Base-by-base conservation (phyloP, 2,329 filamentous ascomycete species). In the Ophiosphaerella herpotricha region DNA sequence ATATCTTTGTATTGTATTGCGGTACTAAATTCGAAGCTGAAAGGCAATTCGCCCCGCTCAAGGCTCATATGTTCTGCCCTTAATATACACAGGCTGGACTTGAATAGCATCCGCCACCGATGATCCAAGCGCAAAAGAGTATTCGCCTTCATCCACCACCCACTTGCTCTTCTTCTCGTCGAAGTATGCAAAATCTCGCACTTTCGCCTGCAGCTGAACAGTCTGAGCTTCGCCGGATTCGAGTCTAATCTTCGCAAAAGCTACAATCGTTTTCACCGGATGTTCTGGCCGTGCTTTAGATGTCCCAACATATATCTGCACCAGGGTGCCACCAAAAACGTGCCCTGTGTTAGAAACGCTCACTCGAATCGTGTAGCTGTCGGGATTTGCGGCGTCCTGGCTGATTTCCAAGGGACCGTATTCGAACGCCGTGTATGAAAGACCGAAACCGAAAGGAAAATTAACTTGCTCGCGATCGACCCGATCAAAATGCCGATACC, bases 401-500 rank as follows among this genome's bases (percentile, higher is more conserved):
- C 14, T 18, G 14, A 43, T 14, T 13, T 24, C 31, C 7, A 43
- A 18, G 31, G 14, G 7, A 8, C 12, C 7, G 48, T 89, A 80
- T 7, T 80, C 73, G 66, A 91, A 93, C 1, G 73, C 81, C 0
- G 89, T 90, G 74, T 93, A 95, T 45, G 85, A 89, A 2, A 96
- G 79, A 0, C 91, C 91, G 49, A 85, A 90, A 0, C 91, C 91
- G 58, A 96, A 96, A 35, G 89, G 86, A 64, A 86, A 96, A 1
- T 87, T 85, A 1, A 90, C 90, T 13, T 78, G 78, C 50, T 91
- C 46, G 23, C 35, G 8, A 79, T 78, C 65, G 8, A 24, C n/a
- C 8, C 86, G 87, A 75, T 96, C 90, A 61, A 96, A 91, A 70
- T 90, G 84, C 7, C 91, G 85, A 74, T 96, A 96, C 75, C 96